Base-by-base conservation (phyloP, 805 yeast species). In the Hyphopichia homilentoma region DNA sequence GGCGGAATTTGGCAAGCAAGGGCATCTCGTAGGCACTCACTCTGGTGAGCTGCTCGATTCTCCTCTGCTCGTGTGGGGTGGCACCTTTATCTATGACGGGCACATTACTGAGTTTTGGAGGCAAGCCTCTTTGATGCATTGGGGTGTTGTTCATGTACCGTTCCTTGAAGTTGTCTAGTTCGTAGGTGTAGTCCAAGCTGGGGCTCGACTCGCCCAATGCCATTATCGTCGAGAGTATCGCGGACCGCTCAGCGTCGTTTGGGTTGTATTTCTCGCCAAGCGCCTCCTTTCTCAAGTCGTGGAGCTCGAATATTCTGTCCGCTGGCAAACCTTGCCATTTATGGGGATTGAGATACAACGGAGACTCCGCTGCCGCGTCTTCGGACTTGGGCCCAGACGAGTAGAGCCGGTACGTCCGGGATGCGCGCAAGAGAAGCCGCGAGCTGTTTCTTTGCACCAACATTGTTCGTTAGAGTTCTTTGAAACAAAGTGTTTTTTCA, bases 11-110 rank as follows among this genome's bases (percentile, higher is more conserved):
- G 25, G 81, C 79, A 42, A 93, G 69, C 35, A 78, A 73, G 5
- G 98, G 98, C 69, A 90, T 73, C 55, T 90, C 97, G 61, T 82
- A 90, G 0, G 97, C 96, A 7, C 94, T 86, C 27, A 86, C 69
- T 47, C 97, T 74, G 50, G 81, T 81, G 48, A 81, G 78, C 42
- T 83, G 77, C 45, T 95, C 79, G 45, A 76, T 79, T 43, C 77
- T 81, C 51, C 97, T 75, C 48, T 79, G 84, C 31, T 62, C 54
- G 39, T 63, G 68, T 2, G 65, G 62, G 9, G 57, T 55, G n/a
- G 44, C 41, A 13, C 71, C 71, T 27, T 50, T 48, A 20, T 57
- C 47, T 27, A 57, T 50, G 11, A 66, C 71, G 16, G 51, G 45
- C 16, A 57, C 51, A 35, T 63, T 65, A 41, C 64, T 53, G 37